Percentiles rank a stretch among this genome's conserved stretches.
phyloP scores from a whole-genome alignment of 2,329 filamentous ascomycete species.

The Penicillium decumbens region DNA sequence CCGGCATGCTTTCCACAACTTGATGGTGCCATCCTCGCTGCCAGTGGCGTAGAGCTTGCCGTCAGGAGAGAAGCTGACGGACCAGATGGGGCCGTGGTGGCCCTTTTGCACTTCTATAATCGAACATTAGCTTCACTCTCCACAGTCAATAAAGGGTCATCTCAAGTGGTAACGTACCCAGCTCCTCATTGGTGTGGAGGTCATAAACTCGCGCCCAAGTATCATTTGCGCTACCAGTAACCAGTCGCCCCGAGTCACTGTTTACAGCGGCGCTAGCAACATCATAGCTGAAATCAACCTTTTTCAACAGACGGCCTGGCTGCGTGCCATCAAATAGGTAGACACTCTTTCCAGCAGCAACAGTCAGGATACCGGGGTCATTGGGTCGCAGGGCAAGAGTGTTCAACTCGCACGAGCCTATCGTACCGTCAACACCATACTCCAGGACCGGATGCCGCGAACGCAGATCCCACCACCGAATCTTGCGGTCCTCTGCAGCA shows the following conservation, averaged over 20 bases:
- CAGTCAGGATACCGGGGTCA: slow-evolving; percentile 70
- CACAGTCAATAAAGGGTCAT: not conserved
- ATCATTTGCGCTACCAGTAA: slow-evolving; percentile 85
- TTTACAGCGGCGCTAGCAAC: slow-evolving; percentile 89
- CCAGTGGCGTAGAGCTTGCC: slow-evolving; percentile 94
- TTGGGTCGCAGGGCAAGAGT: slow-evolving; percentile 57
- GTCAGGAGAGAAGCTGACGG: slow-evolving; percentile 87
- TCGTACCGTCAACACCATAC: slow-evolving; percentile 73
- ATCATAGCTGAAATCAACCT: slow-evolving; percentile 72
- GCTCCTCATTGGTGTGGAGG: slow-evolving; percentile 74
- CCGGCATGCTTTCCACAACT: slow-evolving; percentile 70
- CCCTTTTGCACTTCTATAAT: slow-evolving; percentile 80
- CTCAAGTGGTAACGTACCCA: slow-evolving; percentile 49
- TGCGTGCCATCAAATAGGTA: slow-evolving; percentile 81
- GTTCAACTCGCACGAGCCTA: slow-evolving; percentile 89
- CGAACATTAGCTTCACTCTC: slow-evolving; percentile 6
- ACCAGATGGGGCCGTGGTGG: slow-evolving; percentile 97
- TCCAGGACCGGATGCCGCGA: slow-evolving; percentile 70
- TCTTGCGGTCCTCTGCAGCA: slow-evolving; percentile 80
- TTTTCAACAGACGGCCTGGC: slow-evolving; percentile 70
- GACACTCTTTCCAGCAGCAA: slow-evolving; percentile 88
- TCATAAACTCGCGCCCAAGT: slow-evolving; percentile 97
- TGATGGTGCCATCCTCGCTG: slow-evolving; percentile 96
- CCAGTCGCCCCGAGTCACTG: slow-evolving; percentile 71
- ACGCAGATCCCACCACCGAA: slow-evolving; percentile 91